Evolutionary conservation across 768 basidiomycete genomes (phyloP), one percentile per base, ranked within the genome.

Genomic region (Russula compacta): DNA sequence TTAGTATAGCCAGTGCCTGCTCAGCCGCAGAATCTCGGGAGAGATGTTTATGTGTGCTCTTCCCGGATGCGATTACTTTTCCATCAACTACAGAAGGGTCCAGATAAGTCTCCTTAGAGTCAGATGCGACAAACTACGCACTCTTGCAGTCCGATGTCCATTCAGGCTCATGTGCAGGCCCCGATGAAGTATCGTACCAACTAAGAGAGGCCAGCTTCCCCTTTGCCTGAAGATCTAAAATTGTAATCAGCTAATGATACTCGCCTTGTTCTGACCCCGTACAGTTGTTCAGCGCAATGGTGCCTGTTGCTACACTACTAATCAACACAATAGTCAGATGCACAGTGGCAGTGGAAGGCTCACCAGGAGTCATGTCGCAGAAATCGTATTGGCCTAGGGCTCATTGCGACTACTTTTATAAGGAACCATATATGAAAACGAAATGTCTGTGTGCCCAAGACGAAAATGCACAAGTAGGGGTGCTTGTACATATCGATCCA

Each of bases 81-180:
- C 58, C 54, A 14, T 66, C 64, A n/a, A 66, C 66, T 66, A 39
- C n/a, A 56, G 12, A 51, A 39, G 32, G 35, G 10, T 40, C 53
- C 19, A 48, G n/a, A 43, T 29, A 55, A 32, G 21, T 3, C 24
- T 56, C 42, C 36, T 21, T 17, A 47, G 17, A 12, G 33, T 35
- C 17, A 29, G 35, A 53, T 47, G 24, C 19, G 36, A 56, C 17
- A 54, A 50, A 19, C 24, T 58, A 54, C 66, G 24, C 40, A 85
- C 85, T 74, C 72, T 81, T 84, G 71, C 83, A 86, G 21, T 76
- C 69, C n/a, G 75, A 70, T 10, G 75, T 81, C 85, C 85, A 87
- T 21, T 67, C 58, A 35, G 73, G 65, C 11, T 73, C 71, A 65
- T 80, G 69, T 9, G 76, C 60, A 0, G 75, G 79, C 0, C 85